These are phyloP conservation scores for Hordeum marinum DNA, from an alignment of 176 grass and related monocot species.

Conservation along the genomic window DNA sequence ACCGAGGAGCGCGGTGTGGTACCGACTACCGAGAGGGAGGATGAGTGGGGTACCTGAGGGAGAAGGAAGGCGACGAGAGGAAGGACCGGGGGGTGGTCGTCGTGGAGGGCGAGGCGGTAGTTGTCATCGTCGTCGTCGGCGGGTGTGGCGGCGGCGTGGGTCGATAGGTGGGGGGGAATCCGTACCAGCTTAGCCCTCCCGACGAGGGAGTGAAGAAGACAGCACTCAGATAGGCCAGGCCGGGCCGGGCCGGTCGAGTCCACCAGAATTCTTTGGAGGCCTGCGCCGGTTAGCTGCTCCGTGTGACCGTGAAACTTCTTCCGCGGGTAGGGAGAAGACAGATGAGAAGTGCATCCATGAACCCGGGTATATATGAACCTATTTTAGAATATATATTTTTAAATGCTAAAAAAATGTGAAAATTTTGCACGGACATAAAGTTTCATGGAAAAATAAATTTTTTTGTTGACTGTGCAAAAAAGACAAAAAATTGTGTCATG, in stretches of 20 bases:
- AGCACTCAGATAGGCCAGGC: neutral
- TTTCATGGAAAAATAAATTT: no score
- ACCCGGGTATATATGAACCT: no score
- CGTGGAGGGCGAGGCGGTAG: neutral
- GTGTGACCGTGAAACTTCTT: no score
- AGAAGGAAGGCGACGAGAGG: neutral
- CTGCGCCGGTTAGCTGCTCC: no score
- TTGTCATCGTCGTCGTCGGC: conserved; percentile 13
- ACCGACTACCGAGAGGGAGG: neutral
- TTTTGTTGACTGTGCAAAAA: no score
- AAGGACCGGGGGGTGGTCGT: conserved; percentile 3
- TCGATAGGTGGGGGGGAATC: neutral
- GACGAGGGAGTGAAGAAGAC: neutral
- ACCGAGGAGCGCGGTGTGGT: neutral
- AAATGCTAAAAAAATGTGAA: no score
- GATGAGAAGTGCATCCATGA: no score
- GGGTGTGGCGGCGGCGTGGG: neutral
- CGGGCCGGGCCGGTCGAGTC: neutral
- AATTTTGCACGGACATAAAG: no score
- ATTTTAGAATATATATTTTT: no score
- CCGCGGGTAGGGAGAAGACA: no score
- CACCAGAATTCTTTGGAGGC: neutral
- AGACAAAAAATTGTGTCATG: no score
- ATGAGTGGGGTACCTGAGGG: conserved; percentile 7
- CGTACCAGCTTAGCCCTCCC: neutral